phyloP scores from a whole-genome alignment of 2,329 filamentous ascomycete genomes.

The Calonectria henricotiae region DNA sequence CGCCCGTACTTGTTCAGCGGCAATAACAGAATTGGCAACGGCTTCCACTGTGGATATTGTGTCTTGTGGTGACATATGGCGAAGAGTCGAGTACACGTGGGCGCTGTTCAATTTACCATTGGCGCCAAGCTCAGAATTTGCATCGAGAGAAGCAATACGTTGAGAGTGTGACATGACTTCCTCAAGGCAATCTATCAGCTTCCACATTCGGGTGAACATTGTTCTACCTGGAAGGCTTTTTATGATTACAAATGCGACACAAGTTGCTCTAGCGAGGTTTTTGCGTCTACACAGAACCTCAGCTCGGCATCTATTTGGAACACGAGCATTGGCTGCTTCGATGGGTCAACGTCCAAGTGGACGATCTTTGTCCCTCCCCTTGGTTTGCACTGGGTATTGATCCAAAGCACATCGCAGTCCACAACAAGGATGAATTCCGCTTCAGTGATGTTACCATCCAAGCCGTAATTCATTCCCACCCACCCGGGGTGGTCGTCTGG shows the following conservation, averaged over 20 bases:
- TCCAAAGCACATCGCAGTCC: constrained; percentile 94
- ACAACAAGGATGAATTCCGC: constrained; percentile 89
- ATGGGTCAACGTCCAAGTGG: constrained; percentile 76
- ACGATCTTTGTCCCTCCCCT: constrained; percentile 68
- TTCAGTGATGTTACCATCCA: constrained; percentile 79
- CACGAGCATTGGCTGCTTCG: constrained; percentile 80
- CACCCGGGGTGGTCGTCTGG: constrained; percentile 78
- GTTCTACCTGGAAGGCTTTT: constrained; percentile 67
- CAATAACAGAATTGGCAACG: constrained; percentile 78
- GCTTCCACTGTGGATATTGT: constrained; percentile 84
- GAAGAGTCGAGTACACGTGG: constrained; percentile 49
- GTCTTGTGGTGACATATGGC: constrained; percentile 55
- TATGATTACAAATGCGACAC: constrained; percentile 58
- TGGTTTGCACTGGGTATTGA: constrained; percentile 79
- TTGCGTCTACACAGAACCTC: constrained; percentile 77
- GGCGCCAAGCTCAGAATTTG: constrained; percentile 65
- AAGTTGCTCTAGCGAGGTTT: constrained; percentile 78
- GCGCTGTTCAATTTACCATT: constrained; percentile 33
- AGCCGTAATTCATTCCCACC: constrained; percentile 80
- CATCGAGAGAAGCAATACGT: constrained; percentile 66
- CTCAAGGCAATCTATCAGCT: not conserved
- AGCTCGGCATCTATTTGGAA: constrained; percentile 78
- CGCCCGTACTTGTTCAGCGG: constrained; percentile 80
- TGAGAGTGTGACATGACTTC: not conserved
- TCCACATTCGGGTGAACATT: constrained; percentile 58